These are phyloP conservation scores for Metrosideros polymorpha DNA, from an alignment of 441 rosid species.

Conservation along the genomic window DNA sequence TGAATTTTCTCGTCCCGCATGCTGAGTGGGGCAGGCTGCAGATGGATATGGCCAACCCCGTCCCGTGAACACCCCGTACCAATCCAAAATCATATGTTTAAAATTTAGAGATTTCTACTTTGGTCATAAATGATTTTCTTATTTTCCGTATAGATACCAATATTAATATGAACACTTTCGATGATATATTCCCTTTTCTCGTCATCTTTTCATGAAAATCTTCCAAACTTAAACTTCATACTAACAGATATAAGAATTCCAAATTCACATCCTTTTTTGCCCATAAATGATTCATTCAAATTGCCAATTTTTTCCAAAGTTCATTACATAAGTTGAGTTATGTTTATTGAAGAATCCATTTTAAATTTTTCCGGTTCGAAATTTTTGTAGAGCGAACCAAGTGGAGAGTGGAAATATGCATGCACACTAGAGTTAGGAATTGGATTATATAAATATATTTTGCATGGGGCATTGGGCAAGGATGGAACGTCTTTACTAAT, in stretches of 20 bases:
- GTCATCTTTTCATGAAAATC: neutral
- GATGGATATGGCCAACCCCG: neutral
- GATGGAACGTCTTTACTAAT: too few relatives aligned
- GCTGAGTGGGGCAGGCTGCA: accelerated
- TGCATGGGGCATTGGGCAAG: neutral
- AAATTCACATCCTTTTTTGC: neutral
- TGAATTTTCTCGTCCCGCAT: too few relatives aligned
- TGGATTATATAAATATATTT: accelerated
- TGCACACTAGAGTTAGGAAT: neutral
- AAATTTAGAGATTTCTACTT: neutral
- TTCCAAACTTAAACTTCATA: neutral
- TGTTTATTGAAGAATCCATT: neutral
- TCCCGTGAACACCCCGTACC: neutral
- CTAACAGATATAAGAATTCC: neutral
- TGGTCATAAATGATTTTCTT: neutral
- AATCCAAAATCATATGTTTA: neutral
- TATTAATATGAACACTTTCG: neutral
- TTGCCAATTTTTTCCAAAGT: neutral
- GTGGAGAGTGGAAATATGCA: accelerated
- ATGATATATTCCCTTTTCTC: neutral
- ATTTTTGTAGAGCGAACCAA: neutral
- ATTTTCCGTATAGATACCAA: neutral
- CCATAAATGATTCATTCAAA: neutral
- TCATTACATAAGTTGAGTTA: neutral
- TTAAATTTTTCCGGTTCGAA: neutral